A percentile compares a stretch with the other conserved stretches of the same genome.
These are phyloP conservation scores for Lentinula edodes DNA, from an alignment of 768 basidiomycete species.

Conservation along the genomic window DNA sequence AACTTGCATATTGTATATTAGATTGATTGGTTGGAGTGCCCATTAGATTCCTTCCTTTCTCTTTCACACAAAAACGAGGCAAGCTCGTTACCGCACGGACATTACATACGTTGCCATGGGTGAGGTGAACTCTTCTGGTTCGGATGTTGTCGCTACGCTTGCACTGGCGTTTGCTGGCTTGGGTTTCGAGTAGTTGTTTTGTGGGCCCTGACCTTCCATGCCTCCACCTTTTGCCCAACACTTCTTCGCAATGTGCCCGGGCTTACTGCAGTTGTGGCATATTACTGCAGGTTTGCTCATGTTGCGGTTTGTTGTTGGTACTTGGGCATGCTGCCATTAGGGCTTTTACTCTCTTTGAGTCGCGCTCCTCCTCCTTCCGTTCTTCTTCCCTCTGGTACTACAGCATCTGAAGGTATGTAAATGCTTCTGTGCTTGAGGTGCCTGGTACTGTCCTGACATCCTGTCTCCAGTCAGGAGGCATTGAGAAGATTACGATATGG, in stretches of 20 bases:
- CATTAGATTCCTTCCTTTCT: too few relatives aligned
- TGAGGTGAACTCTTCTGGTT: too few relatives aligned
- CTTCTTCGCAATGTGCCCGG: background rate
- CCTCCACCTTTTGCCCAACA: background rate
- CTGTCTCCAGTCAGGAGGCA: background rate
- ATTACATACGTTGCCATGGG: background rate
- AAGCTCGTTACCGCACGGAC: too few relatives aligned
- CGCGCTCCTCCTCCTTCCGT: background rate
- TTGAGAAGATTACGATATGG: background rate
- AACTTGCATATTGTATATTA: too few relatives aligned
- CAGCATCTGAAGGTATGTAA: background rate
- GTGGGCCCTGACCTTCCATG: background rate
- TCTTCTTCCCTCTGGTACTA: background rate
- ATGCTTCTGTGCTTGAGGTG: background rate
- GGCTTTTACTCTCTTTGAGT: background rate
- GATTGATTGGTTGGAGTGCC: too few relatives aligned
- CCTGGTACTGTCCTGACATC: background rate
- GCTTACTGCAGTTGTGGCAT: background rate
- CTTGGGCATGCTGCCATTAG: background rate
- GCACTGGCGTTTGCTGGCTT: background rate
- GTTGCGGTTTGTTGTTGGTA: background rate
- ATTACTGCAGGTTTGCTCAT: too few relatives aligned
- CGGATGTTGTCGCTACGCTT: background rate
- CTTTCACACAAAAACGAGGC: too few relatives aligned
- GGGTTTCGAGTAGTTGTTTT: background rate